Percentiles rank a stretch among this genome's conserved stretches.
phyloP scores from a whole-genome alignment of 441 rosid genomes.

The Gossypium davidsonii region DNA sequence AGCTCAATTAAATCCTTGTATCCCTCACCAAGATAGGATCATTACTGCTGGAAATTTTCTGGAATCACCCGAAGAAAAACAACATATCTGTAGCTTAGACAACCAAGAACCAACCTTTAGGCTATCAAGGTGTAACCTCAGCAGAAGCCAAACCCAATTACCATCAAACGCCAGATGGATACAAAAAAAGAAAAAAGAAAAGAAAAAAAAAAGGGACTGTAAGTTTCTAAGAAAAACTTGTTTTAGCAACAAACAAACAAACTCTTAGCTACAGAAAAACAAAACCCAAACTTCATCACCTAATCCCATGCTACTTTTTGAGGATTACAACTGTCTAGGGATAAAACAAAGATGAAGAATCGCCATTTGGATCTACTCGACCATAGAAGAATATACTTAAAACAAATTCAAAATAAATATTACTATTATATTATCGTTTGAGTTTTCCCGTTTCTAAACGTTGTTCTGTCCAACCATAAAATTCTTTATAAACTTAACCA shows the following conservation, averaged over 20 bases:
- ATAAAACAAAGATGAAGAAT: conserved; percentile 10
- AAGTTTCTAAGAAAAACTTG: conserved; percentile 15
- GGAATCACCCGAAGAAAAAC: conserved; percentile 20
- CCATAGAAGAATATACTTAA: conserved; percentile 21
- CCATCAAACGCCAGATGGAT: not conserved
- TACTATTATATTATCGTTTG: conserved; percentile 15
- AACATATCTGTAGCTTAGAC: conserved; percentile 22
- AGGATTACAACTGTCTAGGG: conserved; percentile 3
- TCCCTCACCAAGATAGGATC: not conserved
- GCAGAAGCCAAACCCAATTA: conserved; percentile 8
- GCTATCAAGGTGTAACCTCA: conserved; percentile 13
- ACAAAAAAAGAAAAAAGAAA: not conserved
- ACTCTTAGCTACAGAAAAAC: not conserved
- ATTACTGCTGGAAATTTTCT: not conserved
- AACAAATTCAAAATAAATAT: not conserved
- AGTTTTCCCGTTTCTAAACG: conserved; percentile 25
- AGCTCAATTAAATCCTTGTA: not conserved
- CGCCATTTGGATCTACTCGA: conserved; percentile 17
- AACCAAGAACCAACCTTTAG: conserved; percentile 12
- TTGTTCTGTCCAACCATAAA: conserved; percentile 10
- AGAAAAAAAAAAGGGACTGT: not conserved
- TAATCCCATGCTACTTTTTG: not conserved
- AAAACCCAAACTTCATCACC: not conserved
- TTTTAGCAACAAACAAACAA: not conserved
- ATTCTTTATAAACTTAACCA: conserved; percentile 12